Base-by-base conservation (phyloP, 2,329 filamentous ascomycete genomes). In the Lizonia empirigonia region DNA sequence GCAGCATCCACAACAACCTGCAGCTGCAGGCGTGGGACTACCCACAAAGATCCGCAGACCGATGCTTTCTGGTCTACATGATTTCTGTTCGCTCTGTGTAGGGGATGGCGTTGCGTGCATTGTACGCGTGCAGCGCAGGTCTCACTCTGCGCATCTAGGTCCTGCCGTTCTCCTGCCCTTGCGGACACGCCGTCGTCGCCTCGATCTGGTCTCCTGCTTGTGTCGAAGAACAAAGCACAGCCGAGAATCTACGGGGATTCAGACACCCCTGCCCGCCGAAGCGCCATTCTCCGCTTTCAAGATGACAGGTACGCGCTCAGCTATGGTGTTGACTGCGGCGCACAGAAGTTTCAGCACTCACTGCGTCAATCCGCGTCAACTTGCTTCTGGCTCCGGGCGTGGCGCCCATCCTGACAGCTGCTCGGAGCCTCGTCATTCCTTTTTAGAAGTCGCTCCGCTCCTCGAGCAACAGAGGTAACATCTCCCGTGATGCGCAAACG, bases 71-170 rank as follows among this genome's bases (percentile, higher is more conserved):
- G 20, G n/a, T 16, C 22, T 32, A 13, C 12, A 19, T 7, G 16
- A 18, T 34, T 19, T 1, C 12, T 34, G 5, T 18, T 34, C 32
- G 12, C 32, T 8, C 15, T 23, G 18, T 12, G 16, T 30, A 22
- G 20, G 8, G 10, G 10, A 36, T 41, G 42, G 49, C 41, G 49
- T 46, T n/a, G 34, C 26, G 19, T 19, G 13, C 36, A 37, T 37
- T 33, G 49, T 51, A 33, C 37, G 42, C 37, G 36, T 51, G 49
- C 49, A 24, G 24, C 30, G 19, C 35, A 45, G 16, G 48, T 51
- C 36, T 45, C 36, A 37, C 23, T 33, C 5, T 15, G 32, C 27
- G 36, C 36, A 46, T 41, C 41, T 41, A 38, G 36, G 40, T 22
- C 36, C 13, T 13, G 30, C 16, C 40, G 20, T 16, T 9, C 5